These are phyloP conservation scores for Chiua sp. DNA, from an alignment of 1,284 basidiomycete genomes.

Conservation along the genomic window DNA sequence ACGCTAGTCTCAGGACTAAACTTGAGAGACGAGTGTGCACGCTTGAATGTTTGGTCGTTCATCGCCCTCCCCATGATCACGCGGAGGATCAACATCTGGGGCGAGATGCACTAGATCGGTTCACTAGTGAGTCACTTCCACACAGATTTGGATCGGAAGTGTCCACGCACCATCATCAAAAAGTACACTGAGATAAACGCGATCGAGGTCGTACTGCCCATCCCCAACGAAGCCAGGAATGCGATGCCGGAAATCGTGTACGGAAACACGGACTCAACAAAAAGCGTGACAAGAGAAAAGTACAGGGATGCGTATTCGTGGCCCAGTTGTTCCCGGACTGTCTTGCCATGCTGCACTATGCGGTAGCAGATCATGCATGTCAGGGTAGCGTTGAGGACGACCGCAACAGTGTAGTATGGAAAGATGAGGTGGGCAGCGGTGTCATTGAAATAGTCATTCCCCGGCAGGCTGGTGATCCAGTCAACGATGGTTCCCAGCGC, in stretches of 20 bases:
- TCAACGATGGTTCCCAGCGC: constrained; percentile 25
- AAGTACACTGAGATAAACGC: constrained; percentile 24
- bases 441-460: constrained; percentile 24
- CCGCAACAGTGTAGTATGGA: constrained; percentile 25
- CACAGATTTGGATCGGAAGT: too few species aligned
- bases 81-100: constrained; percentile 34
- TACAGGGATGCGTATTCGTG: constrained; percentile 21
- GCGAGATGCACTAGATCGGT: constrained; percentile 32
- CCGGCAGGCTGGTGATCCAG: constrained; percentile 17
- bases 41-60: constrained; percentile 9
- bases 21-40: constrained; percentile 2
- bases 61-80: constrained; percentile 22
- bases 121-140: not conserved
- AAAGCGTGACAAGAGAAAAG: constrained; percentile 17
- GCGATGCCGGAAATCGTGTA: constrained; percentile 33
- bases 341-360: constrained; percentile 19
- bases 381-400: constrained; percentile 24
- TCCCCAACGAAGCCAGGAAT: constrained; percentile 25
- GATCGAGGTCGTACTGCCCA: constrained; percentile 14
- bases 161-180: constrained; percentile 26
- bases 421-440: constrained; percentile 14
- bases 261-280: constrained; percentile 34
- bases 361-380: constrained; percentile 33
- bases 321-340: constrained; percentile 13
- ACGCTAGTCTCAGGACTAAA: constrained; percentile 5